Evolutionary conservation across 768 basidiomycete species (phyloP), one percentile per base, ranked within the genome.

Genomic region (Hericium coralloides): DNA sequence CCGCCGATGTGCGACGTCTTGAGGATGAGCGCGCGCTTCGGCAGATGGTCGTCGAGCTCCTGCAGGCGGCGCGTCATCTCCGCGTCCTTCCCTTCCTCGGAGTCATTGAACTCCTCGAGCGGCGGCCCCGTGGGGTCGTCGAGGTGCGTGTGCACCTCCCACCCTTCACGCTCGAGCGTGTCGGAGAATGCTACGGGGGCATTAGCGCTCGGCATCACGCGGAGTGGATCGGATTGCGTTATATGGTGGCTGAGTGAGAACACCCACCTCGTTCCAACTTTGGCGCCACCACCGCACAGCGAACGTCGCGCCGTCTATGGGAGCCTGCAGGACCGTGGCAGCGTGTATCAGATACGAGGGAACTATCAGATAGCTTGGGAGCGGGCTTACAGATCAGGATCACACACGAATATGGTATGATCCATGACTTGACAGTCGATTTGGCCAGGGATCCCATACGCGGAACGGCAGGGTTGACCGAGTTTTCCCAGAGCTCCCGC

Each of bases 1-100:
- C 95, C 94, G 20, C 95, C 95, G 45, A 94, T 77, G 74, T 99
- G 95, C 25, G 92, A 95, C 55, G 84, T 87, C 65, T 80, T 84
- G 65, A 98, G 73, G 58, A 99, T 86, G 49, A 97, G 85, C 4
- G 84, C 93, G 50, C 82, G 82, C 57, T 83, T 85, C 22, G 79
- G 74, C 37, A 70, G 69, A 17, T 74, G 72, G n/a, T 81, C 79
- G 38, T 78, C 78, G 63, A 79, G 79, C 18, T 78, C 62, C 71
- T 76, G 66, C 59, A 79, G 68, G 47, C 72, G 70, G n/a, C 66
- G 61, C n/a, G 72, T 68, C 55, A 87, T 74, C 63, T 79, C 78
- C 20, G 70, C 72, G 50, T 86, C 82, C 43, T 79, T 72, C 59
- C 84, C 84, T 31, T 79, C 77, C 1, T 70, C 71, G 2, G 77